These are phyloP conservation scores for Clonostachys rhizophaga DNA, from an alignment of 2,329 filamentous ascomycete genomes.

Conservation along the genomic window DNA sequence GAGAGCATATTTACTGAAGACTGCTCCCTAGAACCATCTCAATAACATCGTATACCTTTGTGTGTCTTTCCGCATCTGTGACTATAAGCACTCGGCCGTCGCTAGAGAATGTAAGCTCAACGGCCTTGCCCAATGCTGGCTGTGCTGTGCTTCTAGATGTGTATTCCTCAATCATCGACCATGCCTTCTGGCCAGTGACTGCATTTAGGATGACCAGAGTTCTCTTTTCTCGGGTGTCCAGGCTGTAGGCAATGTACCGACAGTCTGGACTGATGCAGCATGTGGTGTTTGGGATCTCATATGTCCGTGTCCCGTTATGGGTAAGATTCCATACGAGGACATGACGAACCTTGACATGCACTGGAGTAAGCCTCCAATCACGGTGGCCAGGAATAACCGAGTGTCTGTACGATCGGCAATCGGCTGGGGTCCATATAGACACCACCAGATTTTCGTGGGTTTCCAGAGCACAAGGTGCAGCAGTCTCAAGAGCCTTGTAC, in stretches of 20 bases:
- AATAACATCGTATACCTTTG: too few species aligned
- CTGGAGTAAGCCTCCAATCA: constrained; percentile 23
- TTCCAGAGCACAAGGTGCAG: constrained; percentile 25
- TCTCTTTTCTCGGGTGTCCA: too few species aligned
- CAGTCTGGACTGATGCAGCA: constrained; percentile 33
- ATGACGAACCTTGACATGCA: constrained; percentile 20
- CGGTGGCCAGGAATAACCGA: constrained; percentile 15
- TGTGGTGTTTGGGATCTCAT: constrained; percentile 28
- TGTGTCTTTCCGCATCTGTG: too few species aligned
- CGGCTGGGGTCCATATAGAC: constrained; percentile 33
- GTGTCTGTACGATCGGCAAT: constrained; percentile 13
- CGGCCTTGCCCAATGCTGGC: too few species aligned
- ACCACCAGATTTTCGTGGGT: constrained; percentile 31
- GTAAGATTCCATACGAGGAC: constrained; percentile 34
- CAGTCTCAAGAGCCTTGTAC: constrained; percentile 30
- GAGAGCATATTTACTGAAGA: too few species aligned
- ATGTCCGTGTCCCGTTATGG: constrained; percentile 26
- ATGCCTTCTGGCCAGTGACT: too few species aligned
- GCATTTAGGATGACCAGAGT: too few species aligned
- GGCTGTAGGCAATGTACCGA: constrained; percentile 30
- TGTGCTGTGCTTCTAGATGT: too few species aligned
- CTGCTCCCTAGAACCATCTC: too few species aligned
- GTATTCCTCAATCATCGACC: too few species aligned
- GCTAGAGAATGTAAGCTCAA: too few species aligned
- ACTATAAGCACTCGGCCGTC: too few species aligned